phyloP scores from a whole-genome alignment of 139 green algal species.

The Chlorella vulgaris region DNA sequence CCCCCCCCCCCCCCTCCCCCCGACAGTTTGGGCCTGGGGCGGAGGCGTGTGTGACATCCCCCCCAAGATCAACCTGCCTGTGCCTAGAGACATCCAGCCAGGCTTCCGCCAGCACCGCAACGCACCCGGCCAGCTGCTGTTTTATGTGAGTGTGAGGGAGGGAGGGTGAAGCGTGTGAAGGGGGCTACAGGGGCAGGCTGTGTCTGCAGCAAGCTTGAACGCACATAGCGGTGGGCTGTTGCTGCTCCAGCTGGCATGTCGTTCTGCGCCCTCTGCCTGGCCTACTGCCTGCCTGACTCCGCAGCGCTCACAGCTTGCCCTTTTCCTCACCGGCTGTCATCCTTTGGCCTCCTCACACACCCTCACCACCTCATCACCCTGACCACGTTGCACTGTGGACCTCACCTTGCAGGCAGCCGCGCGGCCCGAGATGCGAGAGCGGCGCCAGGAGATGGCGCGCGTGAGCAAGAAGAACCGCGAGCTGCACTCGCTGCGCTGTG shows the following conservation, averaged over 20 bases:
- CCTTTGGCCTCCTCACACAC: not conserved
- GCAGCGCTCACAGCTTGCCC: no score
- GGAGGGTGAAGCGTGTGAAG: not conserved
- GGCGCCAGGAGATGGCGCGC: constrained; percentile 17
- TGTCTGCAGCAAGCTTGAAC: no score
- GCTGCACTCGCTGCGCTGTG: constrained; percentile 66
- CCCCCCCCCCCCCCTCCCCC: not conserved
- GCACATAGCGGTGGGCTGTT: no score
- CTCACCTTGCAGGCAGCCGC: not conserved
- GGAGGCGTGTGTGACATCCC: constrained; percentile 45
- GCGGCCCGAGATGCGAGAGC: constrained; percentile 9
- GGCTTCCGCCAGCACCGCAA: constrained; percentile 22
- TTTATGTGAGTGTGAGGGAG: constrained; percentile 19
- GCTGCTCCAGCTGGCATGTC: no score
- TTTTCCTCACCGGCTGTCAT: no score
- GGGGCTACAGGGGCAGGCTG: no score
- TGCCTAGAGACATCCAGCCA: constrained; percentile 1
- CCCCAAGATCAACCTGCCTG: constrained; percentile 3
- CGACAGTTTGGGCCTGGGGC: constrained; percentile 35
- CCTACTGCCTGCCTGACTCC: no score
- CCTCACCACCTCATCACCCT: not conserved
- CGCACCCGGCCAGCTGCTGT: constrained; percentile 20
- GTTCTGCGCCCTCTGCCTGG: no score
- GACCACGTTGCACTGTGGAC: not conserved
- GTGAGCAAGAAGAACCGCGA: constrained; percentile 61